Evolutionary conservation across 192 early-diverging fungal genomes (phyloP), one percentile per base, ranked within the genome.

Genomic region (Backusella australiensis): DNA sequence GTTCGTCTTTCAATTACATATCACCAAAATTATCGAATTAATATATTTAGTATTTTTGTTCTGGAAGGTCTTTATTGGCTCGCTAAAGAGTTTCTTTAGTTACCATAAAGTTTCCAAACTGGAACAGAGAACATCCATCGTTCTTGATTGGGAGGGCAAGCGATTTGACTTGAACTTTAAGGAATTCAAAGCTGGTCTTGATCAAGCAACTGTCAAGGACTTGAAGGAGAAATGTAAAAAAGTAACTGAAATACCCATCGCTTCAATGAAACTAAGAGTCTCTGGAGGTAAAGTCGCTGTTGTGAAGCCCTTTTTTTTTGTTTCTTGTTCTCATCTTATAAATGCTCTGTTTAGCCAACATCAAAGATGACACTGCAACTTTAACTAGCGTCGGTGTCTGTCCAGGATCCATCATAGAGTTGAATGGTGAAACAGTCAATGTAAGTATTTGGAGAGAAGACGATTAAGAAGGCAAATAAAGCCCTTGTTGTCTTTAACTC

Each of bases 291-390:
- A 67, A 56, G 8, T 11, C 38, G 8, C 0, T 39, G 11, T 12
- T 11, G 32, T 3, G 32, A 32, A 32, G 3, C 32, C 32, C 32
- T 32, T 39, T 39, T 39, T 39, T 7, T 9, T 39, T 39, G 7
- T 39, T 12, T 39, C 38, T 2, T 39, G 38, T 12, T 39, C 38
- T 39, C 38, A 39, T 39, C 38, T 39, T 39, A 11, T 39, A 39
- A 39, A 11, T 5, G 6, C 38, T 12, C 1, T 39, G 8, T 39
- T 39, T 39, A 91, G 92, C 91, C 15, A 84, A 84, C 17, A 89
- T 94, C 84, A 94, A 94, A 82, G 93, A 94, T 75, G 91, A 93
- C 69, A 85, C 86, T 69, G 89, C 91, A 0, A 87, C 85, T n/a
- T 65, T 81, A 46, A 83, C 85, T 5, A 86, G 86, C 49, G 94